phyloP scores from a whole-genome alignment of 371 early-diverging fungal genomes.

The Coemansia sp. region DNA sequence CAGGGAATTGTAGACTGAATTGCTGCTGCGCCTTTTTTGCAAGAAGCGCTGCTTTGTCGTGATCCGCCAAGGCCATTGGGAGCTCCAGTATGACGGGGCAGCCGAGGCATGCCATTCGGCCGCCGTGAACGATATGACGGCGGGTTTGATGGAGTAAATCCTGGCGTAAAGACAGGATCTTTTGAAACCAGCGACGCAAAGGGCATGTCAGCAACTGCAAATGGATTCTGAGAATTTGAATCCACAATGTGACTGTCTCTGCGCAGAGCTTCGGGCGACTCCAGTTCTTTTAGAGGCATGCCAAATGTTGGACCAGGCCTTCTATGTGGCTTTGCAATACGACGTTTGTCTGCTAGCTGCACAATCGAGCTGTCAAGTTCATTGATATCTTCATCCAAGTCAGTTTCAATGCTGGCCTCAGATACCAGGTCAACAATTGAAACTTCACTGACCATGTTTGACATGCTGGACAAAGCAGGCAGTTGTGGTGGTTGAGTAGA shows the following conservation, averaged over 20 bases:
- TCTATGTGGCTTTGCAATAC: not conserved
- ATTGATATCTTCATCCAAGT: not conserved
- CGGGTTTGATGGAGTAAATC: not conserved
- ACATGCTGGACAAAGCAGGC: not conserved
- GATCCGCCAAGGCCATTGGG: not conserved
- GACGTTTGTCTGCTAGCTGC: not conserved
- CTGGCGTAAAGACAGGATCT: not conserved
- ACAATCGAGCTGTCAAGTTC: not conserved
- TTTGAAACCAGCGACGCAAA: not conserved
- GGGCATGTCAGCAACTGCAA: not conserved
- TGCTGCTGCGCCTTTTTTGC: not conserved
- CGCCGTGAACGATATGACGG: not conserved
- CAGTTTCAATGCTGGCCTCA: not conserved
- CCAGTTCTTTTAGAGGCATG: not conserved
- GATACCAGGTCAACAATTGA: not conserved
- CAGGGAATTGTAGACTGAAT: not conserved
- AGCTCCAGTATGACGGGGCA: not conserved
- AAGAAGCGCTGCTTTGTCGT: not conserved
- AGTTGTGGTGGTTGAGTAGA: not conserved
- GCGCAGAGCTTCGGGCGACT: not conserved
- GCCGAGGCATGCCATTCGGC: not conserved
- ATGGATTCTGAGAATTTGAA: conserved; percentile 5
- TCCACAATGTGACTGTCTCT: conserved; percentile 45
- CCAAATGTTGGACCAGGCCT: not conserved
- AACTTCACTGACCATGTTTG: not conserved